Evolutionary conservation across 495 filamentous ascomycete genomes (phyloP).

Genomic region (Neurospora sp.): DNA sequence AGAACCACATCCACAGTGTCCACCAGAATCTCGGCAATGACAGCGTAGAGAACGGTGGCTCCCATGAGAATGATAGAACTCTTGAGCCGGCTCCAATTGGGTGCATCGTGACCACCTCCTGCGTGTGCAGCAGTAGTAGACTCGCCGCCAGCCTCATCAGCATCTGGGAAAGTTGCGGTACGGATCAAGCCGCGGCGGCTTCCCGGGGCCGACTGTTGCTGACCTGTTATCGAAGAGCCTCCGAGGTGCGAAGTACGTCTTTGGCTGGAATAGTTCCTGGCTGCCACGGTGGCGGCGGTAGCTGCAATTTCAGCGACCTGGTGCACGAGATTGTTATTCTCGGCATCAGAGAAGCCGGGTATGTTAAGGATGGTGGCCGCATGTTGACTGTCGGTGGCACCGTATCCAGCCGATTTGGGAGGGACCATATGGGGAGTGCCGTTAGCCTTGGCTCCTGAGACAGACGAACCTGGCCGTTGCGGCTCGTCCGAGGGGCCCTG

Average conservation of each 20-base stretch:
- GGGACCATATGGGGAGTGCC: conserved; percentile 62
- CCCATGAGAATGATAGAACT: conserved; percentile 79
- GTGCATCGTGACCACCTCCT: conserved; percentile 75
- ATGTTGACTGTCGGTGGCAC: conserved; percentile 11
- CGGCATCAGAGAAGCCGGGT: conserved; percentile 61
- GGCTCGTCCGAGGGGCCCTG: conserved; percentile 37
- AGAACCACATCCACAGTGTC: conserved; percentile 93
- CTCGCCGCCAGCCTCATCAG: conserved; percentile 30
- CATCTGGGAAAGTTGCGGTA: conserved; percentile 29
- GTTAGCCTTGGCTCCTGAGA: conserved; percentile 14
- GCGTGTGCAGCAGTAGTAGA: conserved; percentile 19
- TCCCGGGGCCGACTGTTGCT: conserved; percentile 1
- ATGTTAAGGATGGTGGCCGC: conserved; percentile 41
- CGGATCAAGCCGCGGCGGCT: conserved; percentile 26
- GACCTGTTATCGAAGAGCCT: conserved; percentile 12
- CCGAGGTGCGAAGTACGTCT: conserved; percentile 12
- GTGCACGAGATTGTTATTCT: conserved; percentile 69
- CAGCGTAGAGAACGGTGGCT: conserved; percentile 85
- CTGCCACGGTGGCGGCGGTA: conserved; percentile 79
- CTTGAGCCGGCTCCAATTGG: conserved; percentile 92
- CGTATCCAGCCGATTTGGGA: conserved; percentile 46
- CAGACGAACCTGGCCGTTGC: conserved; percentile 33
- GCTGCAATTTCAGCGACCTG: conserved; percentile 88
- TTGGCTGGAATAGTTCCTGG: conserved; percentile 52
- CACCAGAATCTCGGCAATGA: conserved; percentile 95